Conservation (phyloP, 768 basidiomycete species). For the Glaciozyma martinii region DNA sequence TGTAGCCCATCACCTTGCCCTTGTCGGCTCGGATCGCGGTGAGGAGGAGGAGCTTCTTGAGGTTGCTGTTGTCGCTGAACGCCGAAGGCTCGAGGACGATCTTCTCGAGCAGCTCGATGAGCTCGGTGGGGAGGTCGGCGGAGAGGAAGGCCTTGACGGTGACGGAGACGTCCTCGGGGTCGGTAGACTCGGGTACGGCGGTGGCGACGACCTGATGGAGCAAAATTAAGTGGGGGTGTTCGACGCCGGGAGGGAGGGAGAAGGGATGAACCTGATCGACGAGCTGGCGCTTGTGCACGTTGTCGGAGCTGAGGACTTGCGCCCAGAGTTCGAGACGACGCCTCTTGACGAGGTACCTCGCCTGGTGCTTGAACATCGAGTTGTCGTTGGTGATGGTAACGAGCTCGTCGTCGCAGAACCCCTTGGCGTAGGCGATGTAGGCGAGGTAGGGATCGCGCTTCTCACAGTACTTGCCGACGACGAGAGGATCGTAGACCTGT, state of each 20-base stretch:
- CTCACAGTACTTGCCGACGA: slow-evolving; percentile 99
- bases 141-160: slow-evolving; percentile 98
- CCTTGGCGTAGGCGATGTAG: slow-evolving; percentile 98
- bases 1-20: slow-evolving; percentile 95
- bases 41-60: slow-evolving; percentile 87
- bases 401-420: slow-evolving; percentile 95
- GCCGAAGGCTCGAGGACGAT: slow-evolving; percentile 95
- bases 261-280: slow-evolving; percentile 66
- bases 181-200: slow-evolving; percentile 90
- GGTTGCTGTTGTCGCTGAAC: slow-evolving; percentile 92
- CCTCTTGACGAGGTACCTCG: slow-evolving; percentile 92
- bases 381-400: slow-evolving; percentile 97
- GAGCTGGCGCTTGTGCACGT: slow-evolving; percentile 81
- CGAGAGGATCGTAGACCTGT: slow-evolving; percentile 87
- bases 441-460: slow-evolving; percentile 95
- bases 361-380: slow-evolving; percentile 99
- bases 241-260: too few relatives aligned
- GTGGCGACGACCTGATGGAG: slow-evolving; percentile 90
- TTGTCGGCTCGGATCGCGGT: slow-evolving; percentile 97
- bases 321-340: slow-evolving; percentile 92
- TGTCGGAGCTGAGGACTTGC: slow-evolving; percentile 80
- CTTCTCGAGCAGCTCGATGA: slow-evolving; percentile 96
- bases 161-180: slow-evolving; percentile 95
- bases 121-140: slow-evolving; percentile 90
- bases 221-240: too few relatives aligned